Evolutionary conservation across 2,329 filamentous ascomycete genomes (phyloP).

Genomic region (Fusarium sp.): DNA sequence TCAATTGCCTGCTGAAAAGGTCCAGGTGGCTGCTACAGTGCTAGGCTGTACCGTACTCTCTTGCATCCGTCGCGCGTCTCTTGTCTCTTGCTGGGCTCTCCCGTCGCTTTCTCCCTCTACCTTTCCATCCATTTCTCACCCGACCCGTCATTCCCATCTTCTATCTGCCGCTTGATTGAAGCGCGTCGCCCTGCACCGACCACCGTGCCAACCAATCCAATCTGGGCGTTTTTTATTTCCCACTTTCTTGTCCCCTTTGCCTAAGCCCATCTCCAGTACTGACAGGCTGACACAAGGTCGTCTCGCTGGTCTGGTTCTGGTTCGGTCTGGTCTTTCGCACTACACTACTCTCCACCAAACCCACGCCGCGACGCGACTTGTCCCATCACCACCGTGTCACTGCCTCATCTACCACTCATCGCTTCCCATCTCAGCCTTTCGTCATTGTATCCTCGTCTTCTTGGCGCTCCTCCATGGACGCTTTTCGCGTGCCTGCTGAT

Average conservation of each 20-base stretch:
- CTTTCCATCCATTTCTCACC: conserved; percentile 36
- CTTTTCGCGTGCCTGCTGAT: conserved; percentile 53
- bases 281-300: conserved; percentile 35
- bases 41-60: conserved; percentile 7
- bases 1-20: conserved; percentile 26
- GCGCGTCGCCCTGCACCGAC: conserved; percentile 40
- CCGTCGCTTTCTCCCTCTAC: conserved; percentile 32
- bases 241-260: conserved; percentile 33
- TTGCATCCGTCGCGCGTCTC: conserved; percentile 29
- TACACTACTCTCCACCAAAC: conserved; percentile 53
- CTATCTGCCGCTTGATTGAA: conserved; percentile 38
- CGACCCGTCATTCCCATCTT: conserved; percentile 37
- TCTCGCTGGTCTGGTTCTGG: conserved; percentile 39
- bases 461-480: conserved; percentile 55
- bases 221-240: conserved; percentile 38
- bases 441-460: conserved; percentile 42
- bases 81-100: conserved; percentile 15
- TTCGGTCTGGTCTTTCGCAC: conserved; percentile 46
- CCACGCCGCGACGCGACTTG: conserved; percentile 57
- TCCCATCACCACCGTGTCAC: conserved; percentile 60
- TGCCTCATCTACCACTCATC: conserved; percentile 54
- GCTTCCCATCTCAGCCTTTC: conserved; percentile 54
- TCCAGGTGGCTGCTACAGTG: conserved; percentile 27
- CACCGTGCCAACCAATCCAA: conserved; percentile 41
- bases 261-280: conserved; percentile 30